Base-by-base conservation (phyloP, 2,329 filamentous ascomycete species). In the Davidsoniella neocaledoniae region DNA sequence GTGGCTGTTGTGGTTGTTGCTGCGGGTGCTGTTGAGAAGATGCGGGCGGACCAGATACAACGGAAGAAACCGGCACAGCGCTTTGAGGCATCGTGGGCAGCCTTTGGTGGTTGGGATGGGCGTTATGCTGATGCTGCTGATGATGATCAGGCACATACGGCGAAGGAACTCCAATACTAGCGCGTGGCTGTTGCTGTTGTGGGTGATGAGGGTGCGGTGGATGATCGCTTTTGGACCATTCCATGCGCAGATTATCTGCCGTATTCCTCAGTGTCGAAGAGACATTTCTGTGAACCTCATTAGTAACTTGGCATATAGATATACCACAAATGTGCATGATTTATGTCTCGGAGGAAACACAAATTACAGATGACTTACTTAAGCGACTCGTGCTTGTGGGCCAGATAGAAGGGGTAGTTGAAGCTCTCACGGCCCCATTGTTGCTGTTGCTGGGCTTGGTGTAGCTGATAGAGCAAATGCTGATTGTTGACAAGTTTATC, bases 381-480 rank as follows among this genome's bases (percentile, higher is more conserved):
- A 21, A 51, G 45, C 23, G 44, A 43, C 23, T 51, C 45, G 17
- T 51, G 45, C 29, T 51, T 51, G 16, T 51, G 50, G 17, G 40
- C 21, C 21, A 51, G 10, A n/a, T 51, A 51, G 21, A 50, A 50
- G n/a, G 42, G 36, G 43, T 50, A 45, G 41, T 45, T 39, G 25
- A 51, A 51, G 39, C 36, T 43, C 25, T 51, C 41, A 12, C 39
- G 38, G 16, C 33, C 33, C 43, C 43, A 44, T 33, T 51, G 50
- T 26, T 44, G 50, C 29, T 51, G 49, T 29, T 51, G 50, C 29
- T 51, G 50, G 9, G 50, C 45, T 8, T 47, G 40, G 40, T 51
- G 45, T 12, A 51, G 10, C 40, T 51, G 50, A 36, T 51, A 51
- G 2, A 46, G 25, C 10, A 51, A 16, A 16, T 51, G 50, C 8